These are phyloP conservation scores for Pulicaria dysenterica DNA, from an alignment of 129 eudicot genomes.

Conservation along the genomic window DNA sequence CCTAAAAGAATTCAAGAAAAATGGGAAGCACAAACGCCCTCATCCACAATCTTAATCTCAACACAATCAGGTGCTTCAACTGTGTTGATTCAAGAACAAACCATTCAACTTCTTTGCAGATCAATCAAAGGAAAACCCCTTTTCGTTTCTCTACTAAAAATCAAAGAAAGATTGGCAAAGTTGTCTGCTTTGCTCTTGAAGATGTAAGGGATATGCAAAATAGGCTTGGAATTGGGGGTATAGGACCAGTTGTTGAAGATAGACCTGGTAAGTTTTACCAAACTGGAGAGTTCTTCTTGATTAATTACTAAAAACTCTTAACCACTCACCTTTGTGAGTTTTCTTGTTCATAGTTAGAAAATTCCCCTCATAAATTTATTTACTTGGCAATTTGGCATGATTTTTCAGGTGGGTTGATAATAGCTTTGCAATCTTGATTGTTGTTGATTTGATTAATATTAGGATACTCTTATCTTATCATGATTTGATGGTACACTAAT, in stretches of 20 bases:
- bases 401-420: neutral
- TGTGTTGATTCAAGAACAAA: slow-evolving; percentile 45
- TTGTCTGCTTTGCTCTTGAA: slow-evolving; percentile 72
- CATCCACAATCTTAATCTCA: slow-evolving; percentile 55
- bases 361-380: neutral
- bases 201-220: slow-evolving; percentile 55
- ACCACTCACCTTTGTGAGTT: neutral
- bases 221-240: slow-evolving; percentile 42
- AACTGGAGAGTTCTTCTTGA: neutral
- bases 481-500: slow-evolving; percentile 16
- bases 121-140: slow-evolving; percentile 42
- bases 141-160: slow-evolving; percentile 36
- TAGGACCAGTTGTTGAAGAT: slow-evolving; percentile 55
- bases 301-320: neutral
- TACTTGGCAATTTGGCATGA: neutral
- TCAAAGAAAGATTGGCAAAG: slow-evolving; percentile 39
- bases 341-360: slow-evolving; percentile 1
- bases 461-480: slow-evolving; percentile 14
- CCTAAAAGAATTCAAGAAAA: slow-evolving; percentile 15
- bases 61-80: slow-evolving; percentile 47
- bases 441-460: slow-evolving; percentile 17
- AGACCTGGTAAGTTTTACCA: slow-evolving; percentile 48
- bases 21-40: slow-evolving; percentile 71
- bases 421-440: slow-evolving; percentile 20
- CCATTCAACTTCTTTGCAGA: slow-evolving; percentile 34